Evolutionary conservation across 1,139 yeast genomes (phyloP).

Genomic region (Taphrina wiesneri): DNA sequence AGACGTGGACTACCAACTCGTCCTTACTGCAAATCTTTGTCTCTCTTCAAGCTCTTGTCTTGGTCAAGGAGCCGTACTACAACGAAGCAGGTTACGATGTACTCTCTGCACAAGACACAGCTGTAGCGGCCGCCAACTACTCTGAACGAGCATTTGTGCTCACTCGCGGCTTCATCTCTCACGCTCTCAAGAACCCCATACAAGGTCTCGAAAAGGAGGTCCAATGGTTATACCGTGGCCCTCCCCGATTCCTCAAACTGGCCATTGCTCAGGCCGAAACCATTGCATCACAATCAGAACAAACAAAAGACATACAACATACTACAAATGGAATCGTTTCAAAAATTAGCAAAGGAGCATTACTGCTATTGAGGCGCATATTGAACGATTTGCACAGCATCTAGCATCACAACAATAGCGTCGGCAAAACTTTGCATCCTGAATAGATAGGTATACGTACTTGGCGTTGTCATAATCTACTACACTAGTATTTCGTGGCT

Average conservation of each 20-base stretch:
- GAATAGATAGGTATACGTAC: no score
- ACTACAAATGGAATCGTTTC: background rate
- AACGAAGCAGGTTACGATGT: constrained; percentile 40
- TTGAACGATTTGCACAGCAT: constrained; percentile 11
- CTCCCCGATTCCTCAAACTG: background rate
- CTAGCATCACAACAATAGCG: background rate
- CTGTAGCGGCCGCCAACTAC: constrained; percentile 37
- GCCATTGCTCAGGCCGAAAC: constrained; percentile 2
- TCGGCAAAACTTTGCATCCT: no score
- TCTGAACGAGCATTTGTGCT: constrained; percentile 38
- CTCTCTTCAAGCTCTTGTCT: constrained; percentile 38
- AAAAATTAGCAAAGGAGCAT: constrained; percentile 4
- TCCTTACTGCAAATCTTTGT: constrained; percentile 39
- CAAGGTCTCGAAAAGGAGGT: constrained; percentile 36
- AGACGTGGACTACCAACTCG: constrained; percentile 38
- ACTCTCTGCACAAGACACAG: constrained; percentile 36
- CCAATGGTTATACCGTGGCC: constrained; percentile 27
- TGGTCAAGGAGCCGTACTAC: constrained; percentile 39
- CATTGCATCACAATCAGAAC: background rate
- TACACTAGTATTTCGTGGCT: no score
- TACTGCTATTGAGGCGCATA: constrained; percentile 1
- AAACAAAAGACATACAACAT: background rate
- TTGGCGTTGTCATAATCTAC: no score
- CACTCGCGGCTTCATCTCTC: constrained; percentile 38
- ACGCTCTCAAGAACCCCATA: constrained; percentile 34